These are phyloP conservation scores for Lactifluus subvellereus DNA, from an alignment of 768 basidiomycete species.

Conservation along the genomic window DNA sequence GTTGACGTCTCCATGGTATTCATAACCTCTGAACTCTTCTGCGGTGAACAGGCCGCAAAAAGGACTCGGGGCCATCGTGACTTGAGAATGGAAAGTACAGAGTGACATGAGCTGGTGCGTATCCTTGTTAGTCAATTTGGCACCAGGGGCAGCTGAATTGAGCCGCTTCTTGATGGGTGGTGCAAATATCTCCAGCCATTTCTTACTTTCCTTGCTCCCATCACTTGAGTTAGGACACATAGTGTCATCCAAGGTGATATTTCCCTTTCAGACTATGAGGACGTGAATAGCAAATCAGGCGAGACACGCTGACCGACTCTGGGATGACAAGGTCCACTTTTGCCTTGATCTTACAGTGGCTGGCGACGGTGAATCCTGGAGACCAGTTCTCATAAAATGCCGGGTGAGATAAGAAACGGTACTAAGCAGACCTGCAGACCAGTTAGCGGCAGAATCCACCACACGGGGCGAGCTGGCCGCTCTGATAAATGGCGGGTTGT, in stretches of 20 bases:
- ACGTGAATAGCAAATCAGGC: not conserved
- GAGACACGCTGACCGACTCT: slow-evolving; percentile 41
- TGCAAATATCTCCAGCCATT: slow-evolving; percentile 56
- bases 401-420: not conserved
- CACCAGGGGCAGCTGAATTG: slow-evolving; percentile 56
- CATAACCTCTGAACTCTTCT: slow-evolving; percentile 60
- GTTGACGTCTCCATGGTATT: slow-evolving; percentile 65
- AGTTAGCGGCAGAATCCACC: slow-evolving; percentile 60
- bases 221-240: slow-evolving; percentile 56
- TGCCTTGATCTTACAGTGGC: slow-evolving; percentile 41
- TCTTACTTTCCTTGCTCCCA: slow-evolving; percentile 38
- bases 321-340: slow-evolving; percentile 50
- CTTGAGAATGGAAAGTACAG: slow-evolving; percentile 76
- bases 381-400: not conserved
- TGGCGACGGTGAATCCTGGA: slow-evolving; percentile 57
- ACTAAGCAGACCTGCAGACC: slow-evolving; percentile 48
- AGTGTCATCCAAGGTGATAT: slow-evolving; percentile 61
- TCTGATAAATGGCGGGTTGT: slow-evolving; percentile 49
- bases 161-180: slow-evolving; percentile 52
- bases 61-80: slow-evolving; percentile 44
- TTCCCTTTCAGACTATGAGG: slow-evolving; percentile 29
- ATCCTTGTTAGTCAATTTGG: slow-evolving; percentile 50
- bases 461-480: slow-evolving; percentile 52
- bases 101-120: slow-evolving; percentile 57
- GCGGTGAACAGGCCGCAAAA: slow-evolving; percentile 69